Evolutionary conservation across 2,329 filamentous ascomycete genomes (phyloP).

Genomic region (Monilinia aucupariae): DNA sequence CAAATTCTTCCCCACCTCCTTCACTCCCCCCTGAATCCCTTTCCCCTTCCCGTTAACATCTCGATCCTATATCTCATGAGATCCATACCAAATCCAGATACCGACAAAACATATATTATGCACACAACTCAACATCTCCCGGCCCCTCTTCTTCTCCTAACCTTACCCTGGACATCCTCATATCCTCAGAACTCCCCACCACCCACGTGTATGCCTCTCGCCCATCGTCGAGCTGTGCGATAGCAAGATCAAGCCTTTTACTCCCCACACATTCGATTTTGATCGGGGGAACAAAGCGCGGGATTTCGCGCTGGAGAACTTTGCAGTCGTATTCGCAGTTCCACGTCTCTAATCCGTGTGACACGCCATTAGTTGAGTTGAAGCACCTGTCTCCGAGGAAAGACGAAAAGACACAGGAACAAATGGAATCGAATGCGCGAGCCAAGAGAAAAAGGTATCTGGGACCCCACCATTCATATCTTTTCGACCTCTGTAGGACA

Average conservation of each 20-base stretch:
- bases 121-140: not conserved
- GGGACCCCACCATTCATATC: not conserved
- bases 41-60: too few relatives aligned
- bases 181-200: not conserved
- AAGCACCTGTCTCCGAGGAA: not conserved
- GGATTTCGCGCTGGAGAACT: not conserved
- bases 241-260: not conserved
- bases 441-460: not conserved
- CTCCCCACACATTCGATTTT: not conserved
- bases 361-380: not conserved
- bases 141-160: not conserved
- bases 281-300: not conserved
- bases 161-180: too few relatives aligned
- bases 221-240: not conserved
- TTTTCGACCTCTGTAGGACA: not conserved
- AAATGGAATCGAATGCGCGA: not conserved
- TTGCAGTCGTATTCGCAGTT: not conserved
- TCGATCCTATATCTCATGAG: not conserved
- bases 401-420: not conserved
- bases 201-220: not conserved
- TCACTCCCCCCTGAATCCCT: too few relatives aligned
- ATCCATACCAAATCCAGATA: not conserved
- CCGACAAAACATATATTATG: not conserved
- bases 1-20: not conserved
- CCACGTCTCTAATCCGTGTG: not conserved